Evolutionary conservation across 306 rosid genomes (phyloP).

Genomic region (Cucurbita maxima): DNA sequence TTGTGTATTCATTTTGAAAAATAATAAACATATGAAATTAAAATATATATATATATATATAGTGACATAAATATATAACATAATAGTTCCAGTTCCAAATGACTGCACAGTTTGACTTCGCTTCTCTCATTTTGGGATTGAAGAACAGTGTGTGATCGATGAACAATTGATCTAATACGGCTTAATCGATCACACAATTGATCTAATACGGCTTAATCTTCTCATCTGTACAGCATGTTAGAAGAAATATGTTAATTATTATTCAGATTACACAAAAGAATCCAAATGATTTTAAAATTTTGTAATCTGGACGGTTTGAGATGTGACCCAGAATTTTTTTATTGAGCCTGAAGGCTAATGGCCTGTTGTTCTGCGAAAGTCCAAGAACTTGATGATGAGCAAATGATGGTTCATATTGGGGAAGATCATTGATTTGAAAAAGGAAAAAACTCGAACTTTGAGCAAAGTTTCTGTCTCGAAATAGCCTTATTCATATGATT

Average conservation of each 20-base stretch:
- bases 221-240: neutral
- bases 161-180: neutral
- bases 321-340: neutral
- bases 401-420: neutral
- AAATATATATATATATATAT: too few species aligned
- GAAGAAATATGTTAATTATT: neutral
- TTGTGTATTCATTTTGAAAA: too few species aligned
- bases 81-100: neutral
- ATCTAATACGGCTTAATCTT: neutral
- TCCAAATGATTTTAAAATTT: neutral
- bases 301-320: neutral
- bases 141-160: neutral
- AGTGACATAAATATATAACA: too few species aligned
- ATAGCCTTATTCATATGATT: neutral
- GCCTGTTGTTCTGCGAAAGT: neutral
- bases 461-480: neutral
- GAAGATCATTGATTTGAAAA: neutral
- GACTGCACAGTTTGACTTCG: neutral
- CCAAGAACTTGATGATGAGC: neutral
- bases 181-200: neutral
- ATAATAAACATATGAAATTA: too few species aligned
- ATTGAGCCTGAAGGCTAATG: neutral
- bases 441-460: neutral
- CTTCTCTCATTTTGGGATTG: neutral
- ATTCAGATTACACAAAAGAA: neutral